Conservation (phyloP, 2,329 filamentous ascomycete species). For the Westerdykella sp. region DNA sequence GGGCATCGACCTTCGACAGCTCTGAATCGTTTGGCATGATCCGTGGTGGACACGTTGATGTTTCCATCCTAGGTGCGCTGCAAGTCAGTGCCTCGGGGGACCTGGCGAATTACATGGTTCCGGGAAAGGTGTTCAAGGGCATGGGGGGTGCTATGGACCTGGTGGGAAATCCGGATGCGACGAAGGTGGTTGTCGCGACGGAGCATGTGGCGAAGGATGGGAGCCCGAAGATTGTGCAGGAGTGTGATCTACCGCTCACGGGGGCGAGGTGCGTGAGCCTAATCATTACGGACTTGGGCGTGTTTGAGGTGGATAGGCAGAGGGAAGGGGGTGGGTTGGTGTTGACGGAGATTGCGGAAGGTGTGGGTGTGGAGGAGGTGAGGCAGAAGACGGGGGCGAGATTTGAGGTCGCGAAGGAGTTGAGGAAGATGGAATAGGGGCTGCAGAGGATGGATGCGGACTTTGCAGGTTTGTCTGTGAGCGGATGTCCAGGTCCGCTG, state of each 20-base stretch:
- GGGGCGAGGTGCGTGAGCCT: conserved; percentile 33
- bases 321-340: conserved; percentile 55
- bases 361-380: conserved; percentile 81
- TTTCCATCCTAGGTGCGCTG: conserved; percentile 86
- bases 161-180: conserved; percentile 72
- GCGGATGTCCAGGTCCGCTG: no score
- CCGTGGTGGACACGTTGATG: conserved; percentile 73
- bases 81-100: conserved; percentile 76
- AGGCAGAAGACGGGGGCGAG: conserved; percentile 79
- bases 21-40: conserved; percentile 95
- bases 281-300: conserved; percentile 38
- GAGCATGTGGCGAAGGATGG: conserved; percentile 94
- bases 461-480: no score
- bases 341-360: conserved; percentile 75
- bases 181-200: conserved; percentile 89
- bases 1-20: conserved; percentile 74
- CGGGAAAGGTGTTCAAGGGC: conserved; percentile 79
- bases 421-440: conserved; percentile 63
- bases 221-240: conserved; percentile 82
- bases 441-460: no score
- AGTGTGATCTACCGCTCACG: conserved; percentile 34
- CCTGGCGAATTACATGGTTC: conserved; percentile 88
- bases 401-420: conserved; percentile 68
- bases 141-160: conserved; percentile 91
- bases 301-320: conserved; percentile 60